A percentile compares a stretch with the other conserved stretches of the same genome.
Evolutionary conservation across 257 asterid genomes (phyloP).

Genomic region (Nicotiana attenuata): DNA sequence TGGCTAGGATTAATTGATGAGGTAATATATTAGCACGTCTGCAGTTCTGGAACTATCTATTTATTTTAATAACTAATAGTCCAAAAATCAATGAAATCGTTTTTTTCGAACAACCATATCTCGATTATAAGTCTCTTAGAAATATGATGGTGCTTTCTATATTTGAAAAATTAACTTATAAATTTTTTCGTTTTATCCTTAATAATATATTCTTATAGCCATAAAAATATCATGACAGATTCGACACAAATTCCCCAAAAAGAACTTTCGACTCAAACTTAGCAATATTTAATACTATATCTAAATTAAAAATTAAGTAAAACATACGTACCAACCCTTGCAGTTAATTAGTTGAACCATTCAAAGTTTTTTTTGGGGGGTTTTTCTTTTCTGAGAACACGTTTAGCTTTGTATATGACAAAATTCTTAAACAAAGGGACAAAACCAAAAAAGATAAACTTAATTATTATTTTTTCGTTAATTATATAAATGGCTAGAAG

Average conservation of each 20-base stretch:
- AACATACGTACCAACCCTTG: neutral
- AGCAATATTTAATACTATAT: too few relatives aligned
- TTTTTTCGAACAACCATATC: neutral
- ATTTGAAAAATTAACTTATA: too few relatives aligned
- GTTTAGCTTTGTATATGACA: neutral
- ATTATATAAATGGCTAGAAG: neutral
- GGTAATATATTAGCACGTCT: neutral
- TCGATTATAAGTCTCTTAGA: neutral
- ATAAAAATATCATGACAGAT: too few relatives aligned
- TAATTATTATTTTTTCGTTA: neutral
- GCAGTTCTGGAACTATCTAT: neutral
- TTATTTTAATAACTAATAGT: neutral
- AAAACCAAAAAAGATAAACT: neutral
- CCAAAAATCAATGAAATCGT: neutral
- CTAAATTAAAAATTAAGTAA: too few relatives aligned
- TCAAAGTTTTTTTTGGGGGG: neutral
- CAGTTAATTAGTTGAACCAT: neutral
- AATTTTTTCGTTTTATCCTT: too few relatives aligned
- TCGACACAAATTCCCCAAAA: too few relatives aligned
- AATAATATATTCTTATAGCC: too few relatives aligned
- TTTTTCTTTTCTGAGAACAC: neutral
- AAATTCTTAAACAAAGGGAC: neutral
- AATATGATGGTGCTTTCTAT: too few relatives aligned
- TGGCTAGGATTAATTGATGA: neutral
- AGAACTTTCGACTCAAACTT: accelerated